Conservation (phyloP, 768 basidiomycete species). For the Psilocybe sp. region DNA sequence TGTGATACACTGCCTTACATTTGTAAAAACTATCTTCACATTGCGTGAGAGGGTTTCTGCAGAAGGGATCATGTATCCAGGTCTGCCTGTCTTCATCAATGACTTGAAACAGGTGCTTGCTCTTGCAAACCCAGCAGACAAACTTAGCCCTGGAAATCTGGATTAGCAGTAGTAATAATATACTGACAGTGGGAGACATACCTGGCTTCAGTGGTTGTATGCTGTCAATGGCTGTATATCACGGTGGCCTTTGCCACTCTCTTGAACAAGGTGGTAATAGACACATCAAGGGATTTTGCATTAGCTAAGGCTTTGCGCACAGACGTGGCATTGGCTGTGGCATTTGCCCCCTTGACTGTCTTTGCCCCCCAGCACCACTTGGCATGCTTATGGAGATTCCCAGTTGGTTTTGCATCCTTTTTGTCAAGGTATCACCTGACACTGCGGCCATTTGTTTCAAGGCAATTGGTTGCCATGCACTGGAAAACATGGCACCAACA, state of each 20-base stretch:
- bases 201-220: slow-evolving; percentile 20
- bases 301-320: slow-evolving; percentile 2
- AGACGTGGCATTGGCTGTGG: slow-evolving; percentile 1
- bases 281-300: slow-evolving; percentile 4
- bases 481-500: too few species aligned
- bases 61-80: slow-evolving; percentile 8
- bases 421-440: too few species aligned
- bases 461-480: too few species aligned
- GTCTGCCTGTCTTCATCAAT: slow-evolving; percentile 8
- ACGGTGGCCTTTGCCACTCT: slow-evolving; percentile 24
- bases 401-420: too few species aligned
- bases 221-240: slow-evolving; percentile 25
- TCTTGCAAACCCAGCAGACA: slow-evolving; percentile 21
- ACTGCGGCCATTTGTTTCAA: too few species aligned
- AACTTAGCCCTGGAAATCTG: slow-evolving; percentile 24
- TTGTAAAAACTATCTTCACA: slow-evolving; percentile 3
- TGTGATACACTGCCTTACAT: slow-evolving; percentile 1
- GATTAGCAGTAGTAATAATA: slow-evolving; percentile 2
- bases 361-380: too few species aligned
- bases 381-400: too few species aligned
- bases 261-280: slow-evolving; percentile 26
- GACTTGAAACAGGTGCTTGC: slow-evolving; percentile 2
- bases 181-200: slow-evolving; percentile 9
- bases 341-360: slow-evolving; percentile 12
- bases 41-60: slow-evolving; percentile 7